Base-by-base conservation (phyloP, 345 rosid genomes). In the Lepidium aucheri region DNA sequence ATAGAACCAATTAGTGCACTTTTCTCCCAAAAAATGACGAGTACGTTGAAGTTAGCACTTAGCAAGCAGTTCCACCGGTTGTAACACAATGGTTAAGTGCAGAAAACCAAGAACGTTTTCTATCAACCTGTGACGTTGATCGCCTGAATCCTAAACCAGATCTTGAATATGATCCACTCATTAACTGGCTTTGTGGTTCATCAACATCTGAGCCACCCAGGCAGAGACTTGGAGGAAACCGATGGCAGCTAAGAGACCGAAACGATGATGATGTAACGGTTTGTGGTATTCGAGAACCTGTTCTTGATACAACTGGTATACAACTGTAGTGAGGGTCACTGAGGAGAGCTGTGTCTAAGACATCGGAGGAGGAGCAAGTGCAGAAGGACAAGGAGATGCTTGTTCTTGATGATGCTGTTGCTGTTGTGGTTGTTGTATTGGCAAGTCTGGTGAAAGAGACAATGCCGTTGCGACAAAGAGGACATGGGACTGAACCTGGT, bases 391-490 rank as follows among this genome's bases (percentile, higher is more conserved):
- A 81, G 3, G 93, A 90, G 72, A 90, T 76, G 72, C 93, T 84
- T 17, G 96, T 79, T 78, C 95, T 80, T 40, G 84, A 72, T 43
- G 82, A 70, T 1, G 65, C 77, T 8, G 63, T 51, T 8, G 72
- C 45, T 47, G 65, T 7, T 13, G 50, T 43, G 15, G 68, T 13
- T 53, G 18, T 18, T 67, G 70, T 74, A 6, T 71, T 85, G 0
- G 88, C 86, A 13, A 90, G 92, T 80, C 73, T 88, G 30, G 77
- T 70, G 63, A 94, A 94, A 11, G 96, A 88, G 60, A 83, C 86
- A 44, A 90, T 88, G 43, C 97, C 90, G 8, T 88, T 82, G 18
- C 96, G 93, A 63, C 97, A 94, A 15, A 94, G 91, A 36, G 96
- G 99, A 63, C 99, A 90, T 4, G 97, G 81, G 17, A 94, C 78